phyloP scores from a whole-genome alignment of 768 basidiomycete genomes.

The Trametes sanguinea region DNA sequence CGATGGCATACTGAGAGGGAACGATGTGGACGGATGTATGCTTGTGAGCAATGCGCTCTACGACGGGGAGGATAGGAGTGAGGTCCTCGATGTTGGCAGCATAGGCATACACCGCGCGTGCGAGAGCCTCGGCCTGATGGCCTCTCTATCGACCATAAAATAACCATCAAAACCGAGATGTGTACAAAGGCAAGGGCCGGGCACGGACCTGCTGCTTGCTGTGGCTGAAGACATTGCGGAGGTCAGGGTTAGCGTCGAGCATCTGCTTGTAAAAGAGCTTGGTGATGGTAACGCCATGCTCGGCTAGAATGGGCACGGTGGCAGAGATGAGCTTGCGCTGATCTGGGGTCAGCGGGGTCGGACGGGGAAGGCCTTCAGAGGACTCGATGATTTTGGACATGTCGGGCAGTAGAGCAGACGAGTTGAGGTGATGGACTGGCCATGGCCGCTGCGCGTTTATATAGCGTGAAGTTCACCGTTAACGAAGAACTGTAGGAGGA shows the following conservation, averaged over 20 bases:
- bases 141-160: slow-evolving; percentile 13
- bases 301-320: slow-evolving; percentile 25
- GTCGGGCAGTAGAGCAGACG: not conserved
- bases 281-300: slow-evolving; percentile 27
- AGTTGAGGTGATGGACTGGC: not conserved
- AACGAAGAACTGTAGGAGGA: not conserved
- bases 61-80: slow-evolving; percentile 26
- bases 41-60: slow-evolving; percentile 30
- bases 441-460: not conserved
- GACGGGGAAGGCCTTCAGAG: slow-evolving; percentile 20
- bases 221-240: slow-evolving; percentile 29
- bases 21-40: slow-evolving; percentile 30
- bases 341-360: slow-evolving; percentile 24
- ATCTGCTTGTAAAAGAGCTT: slow-evolving; percentile 28
- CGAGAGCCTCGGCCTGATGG: slow-evolving; percentile 27
- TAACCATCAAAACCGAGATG: not conserved
- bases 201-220: slow-evolving; percentile 26
- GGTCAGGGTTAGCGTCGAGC: slow-evolving; percentile 24
- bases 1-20: slow-evolving; percentile 29
- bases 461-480: not conserved
- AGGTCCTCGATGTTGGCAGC: slow-evolving; percentile 29
- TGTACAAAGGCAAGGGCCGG: not conserved
- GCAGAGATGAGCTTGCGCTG: slow-evolving; percentile 27
- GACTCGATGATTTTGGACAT: slow-evolving; percentile 20
- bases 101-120: slow-evolving; percentile 22